Percentiles rank a stretch among this genome's conserved stretches.
Conservation (phyloP, 257 asterid species). For the Gardenia jasminoides region DNA sequence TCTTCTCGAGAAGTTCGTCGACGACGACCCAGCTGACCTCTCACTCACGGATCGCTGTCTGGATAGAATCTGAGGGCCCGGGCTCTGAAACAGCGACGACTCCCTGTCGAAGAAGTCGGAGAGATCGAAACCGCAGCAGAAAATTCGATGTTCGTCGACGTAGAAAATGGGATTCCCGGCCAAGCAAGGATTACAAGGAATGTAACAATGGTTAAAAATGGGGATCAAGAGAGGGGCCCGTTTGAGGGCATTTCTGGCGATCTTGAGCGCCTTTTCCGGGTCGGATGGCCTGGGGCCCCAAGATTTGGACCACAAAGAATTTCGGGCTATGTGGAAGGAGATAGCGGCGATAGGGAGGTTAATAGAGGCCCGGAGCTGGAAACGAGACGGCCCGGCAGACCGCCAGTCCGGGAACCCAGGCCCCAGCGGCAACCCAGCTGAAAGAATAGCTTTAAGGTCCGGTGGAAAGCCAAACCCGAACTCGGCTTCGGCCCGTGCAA, state of each 20-base stretch:
- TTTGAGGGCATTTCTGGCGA: conserved; percentile 74
- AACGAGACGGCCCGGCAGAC: conserved; percentile 63
- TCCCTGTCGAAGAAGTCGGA: conserved; percentile 87
- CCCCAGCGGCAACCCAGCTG: conserved; percentile 77
- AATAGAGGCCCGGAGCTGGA: conserved; percentile 76
- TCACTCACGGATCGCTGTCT: conserved; percentile 45
- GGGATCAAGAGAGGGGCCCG: conserved; percentile 87
- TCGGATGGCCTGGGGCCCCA: conserved; percentile 81
- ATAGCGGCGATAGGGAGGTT: conserved; percentile 80
- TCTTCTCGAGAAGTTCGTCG: conserved; percentile 47
- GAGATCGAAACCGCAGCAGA: conserved; percentile 86
- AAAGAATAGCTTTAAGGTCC: conserved; percentile 76
- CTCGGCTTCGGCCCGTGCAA: conserved; percentile 89
- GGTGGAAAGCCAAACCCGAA: conserved; percentile 89
- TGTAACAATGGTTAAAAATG: conserved; percentile 78
- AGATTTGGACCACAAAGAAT: conserved; percentile 78
- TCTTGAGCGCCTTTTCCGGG: conserved; percentile 69
- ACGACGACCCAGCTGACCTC: conserved; percentile 46
- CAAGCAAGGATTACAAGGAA: conserved; percentile 77
- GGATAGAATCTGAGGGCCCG: conserved; percentile 32
- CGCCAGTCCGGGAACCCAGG: conserved; percentile 98
- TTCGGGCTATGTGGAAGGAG: conserved; percentile 80
- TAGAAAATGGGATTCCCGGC: conserved; percentile 91
- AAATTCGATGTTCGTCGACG: conserved; percentile 73
- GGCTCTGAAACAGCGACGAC: conserved; percentile 42